Base-by-base conservation (phyloP, 2,329 filamentous ascomycete genomes). In the Aspergillus niger region DNA sequence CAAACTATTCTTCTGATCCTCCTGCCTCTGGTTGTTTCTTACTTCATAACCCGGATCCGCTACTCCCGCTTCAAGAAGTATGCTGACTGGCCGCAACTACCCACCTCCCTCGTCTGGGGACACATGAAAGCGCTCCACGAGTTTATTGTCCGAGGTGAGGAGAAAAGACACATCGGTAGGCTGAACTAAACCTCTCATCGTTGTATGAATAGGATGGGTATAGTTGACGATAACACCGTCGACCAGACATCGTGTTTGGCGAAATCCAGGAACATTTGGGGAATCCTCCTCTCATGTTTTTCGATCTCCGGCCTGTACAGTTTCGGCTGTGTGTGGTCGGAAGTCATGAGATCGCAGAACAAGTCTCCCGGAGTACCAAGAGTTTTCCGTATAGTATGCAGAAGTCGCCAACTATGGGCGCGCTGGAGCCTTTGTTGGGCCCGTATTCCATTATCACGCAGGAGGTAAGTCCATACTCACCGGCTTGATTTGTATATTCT, bases 321-420 rank as follows among this genome's bases (percentile, higher is more conserved):
- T 24, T 36, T 26, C 26, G 51, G 1, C 20, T 67, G 15, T 60
- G 55, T 15, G 49, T 67, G 1, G 41, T 67, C 15, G 62, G 59
- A 28, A 53, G 24, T 44, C 65, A 67, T 58, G 61, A 66, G 22
- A 41, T 68, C 10, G 66, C 66, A 2, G 66, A 69, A 47, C 64
- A 67, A 22, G 17, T 65, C 10, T 60, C 61, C 3, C 49, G 56
- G 24, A 55, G 24, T 17, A 58, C 67, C 1, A 65, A 50, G 41
- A n/a, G 11, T 5, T 67, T 69, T 44, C 64, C 49, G 7, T 67
- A 64, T n/a, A 64, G 67, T 20, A 17, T 61, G 13, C 10, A 54
- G 1, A 69, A 69, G 26, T 63, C 63, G 2, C 58, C 58, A 2
- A 49, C 49, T 0, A 36, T 49, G 20, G 13, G 36, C 4, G 11